Evolutionary conservation across 2,329 filamentous ascomycete genomes (phyloP).

Genomic region (Cercospora sp.): DNA sequence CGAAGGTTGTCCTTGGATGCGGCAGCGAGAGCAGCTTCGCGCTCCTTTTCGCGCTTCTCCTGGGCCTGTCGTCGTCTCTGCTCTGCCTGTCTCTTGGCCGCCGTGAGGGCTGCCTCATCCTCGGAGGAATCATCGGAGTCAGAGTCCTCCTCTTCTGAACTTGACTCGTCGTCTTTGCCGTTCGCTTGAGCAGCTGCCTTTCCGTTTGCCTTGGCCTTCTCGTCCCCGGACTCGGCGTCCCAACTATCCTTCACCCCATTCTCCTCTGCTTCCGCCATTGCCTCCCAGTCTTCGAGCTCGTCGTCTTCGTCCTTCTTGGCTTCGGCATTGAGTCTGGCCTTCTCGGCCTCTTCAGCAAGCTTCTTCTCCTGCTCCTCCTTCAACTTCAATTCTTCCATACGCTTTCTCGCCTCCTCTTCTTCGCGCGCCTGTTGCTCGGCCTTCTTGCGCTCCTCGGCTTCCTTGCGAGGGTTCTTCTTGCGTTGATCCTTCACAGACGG

Average conservation of each 20-base stretch:
- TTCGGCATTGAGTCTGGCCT: constrained; percentile 68
- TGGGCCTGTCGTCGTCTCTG: constrained; percentile 85
- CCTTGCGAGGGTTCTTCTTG: constrained; percentile 68
- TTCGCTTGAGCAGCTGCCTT: constrained; percentile 37
- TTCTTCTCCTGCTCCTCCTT: constrained; percentile 70
- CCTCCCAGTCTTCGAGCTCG: constrained; percentile 80
- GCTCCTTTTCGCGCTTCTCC: constrained; percentile 82
- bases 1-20: constrained; percentile 92
- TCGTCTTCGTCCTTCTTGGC: constrained; percentile 66
- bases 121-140: constrained; percentile 62
- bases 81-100: constrained; percentile 69
- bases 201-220: constrained; percentile 47
- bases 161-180: constrained; percentile 32
- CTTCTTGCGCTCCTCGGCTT: constrained; percentile 54
- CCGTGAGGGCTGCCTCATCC: constrained; percentile 63
- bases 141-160: constrained; percentile 42
- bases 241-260: constrained; percentile 87
- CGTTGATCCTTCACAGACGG: constrained; percentile 71
- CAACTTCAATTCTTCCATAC: constrained; percentile 55
- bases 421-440: constrained; percentile 42
- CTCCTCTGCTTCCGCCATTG: constrained; percentile 71
- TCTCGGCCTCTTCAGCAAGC: constrained; percentile 73
- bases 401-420: constrained; percentile 57
- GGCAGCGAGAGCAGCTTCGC: constrained; percentile 87
- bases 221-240: constrained; percentile 82